Conservation (phyloP, 768 basidiomycete genomes). For the Lactifluus echinatus region DNA sequence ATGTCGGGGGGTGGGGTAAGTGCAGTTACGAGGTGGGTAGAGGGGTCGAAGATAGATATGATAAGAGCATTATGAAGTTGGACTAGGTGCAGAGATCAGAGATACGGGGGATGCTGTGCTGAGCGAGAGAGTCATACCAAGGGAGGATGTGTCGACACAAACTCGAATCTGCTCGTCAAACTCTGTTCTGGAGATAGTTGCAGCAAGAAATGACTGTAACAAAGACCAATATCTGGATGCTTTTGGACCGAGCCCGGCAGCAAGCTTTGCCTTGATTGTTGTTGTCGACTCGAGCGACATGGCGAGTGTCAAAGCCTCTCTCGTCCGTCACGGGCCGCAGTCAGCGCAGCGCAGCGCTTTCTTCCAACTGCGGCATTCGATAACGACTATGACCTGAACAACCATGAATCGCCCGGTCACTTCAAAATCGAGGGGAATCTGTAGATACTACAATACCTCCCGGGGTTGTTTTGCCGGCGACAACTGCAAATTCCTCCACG, state of each 20-base stretch:
- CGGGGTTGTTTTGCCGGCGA: conserved; percentile 65
- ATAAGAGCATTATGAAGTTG: conserved; percentile 80
- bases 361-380: background rate
- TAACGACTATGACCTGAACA: conserved; percentile 17
- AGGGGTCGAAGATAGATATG: conserved; percentile 75
- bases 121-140: conserved; percentile 28
- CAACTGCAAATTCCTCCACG: conserved; percentile 72
- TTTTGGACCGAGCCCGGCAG: conserved; percentile 50
- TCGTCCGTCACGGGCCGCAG: background rate
- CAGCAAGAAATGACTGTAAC: conserved; percentile 60
- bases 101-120: conserved; percentile 3
- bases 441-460: conserved; percentile 52
- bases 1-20: conserved; percentile 55
- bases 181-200: conserved; percentile 59
- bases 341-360: background rate
- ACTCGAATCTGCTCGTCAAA: conserved; percentile 66
- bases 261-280: conserved; percentile 62
- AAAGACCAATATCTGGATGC: conserved; percentile 52
- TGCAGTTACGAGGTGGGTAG: conserved; percentile 58
- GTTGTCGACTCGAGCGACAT: conserved; percentile 76
- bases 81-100: conserved; percentile 31
- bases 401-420: conserved; percentile 44
- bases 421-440: conserved; percentile 62
- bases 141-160: conserved; percentile 48
- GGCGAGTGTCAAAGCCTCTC: background rate